phyloP scores from a whole-genome alignment of 129 eudicot species.

The Arctium lappa region DNA sequence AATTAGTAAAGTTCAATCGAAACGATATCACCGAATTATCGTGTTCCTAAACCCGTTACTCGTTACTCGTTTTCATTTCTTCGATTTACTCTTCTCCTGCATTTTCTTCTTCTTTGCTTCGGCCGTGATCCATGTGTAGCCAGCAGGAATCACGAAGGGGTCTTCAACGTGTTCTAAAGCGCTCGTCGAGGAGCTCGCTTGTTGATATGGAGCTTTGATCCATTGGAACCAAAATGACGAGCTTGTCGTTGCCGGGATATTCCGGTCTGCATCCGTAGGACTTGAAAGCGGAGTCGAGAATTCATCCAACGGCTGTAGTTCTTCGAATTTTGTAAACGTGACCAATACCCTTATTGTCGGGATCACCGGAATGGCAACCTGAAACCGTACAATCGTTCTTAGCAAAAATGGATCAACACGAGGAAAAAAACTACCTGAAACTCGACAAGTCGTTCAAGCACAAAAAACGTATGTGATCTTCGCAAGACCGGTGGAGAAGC shows the following conservation, averaged over 20 bases:
- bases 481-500: no score
- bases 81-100: conserved; percentile 34
- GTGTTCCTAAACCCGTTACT: neutral
- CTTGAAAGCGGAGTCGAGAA: conserved; percentile 86
- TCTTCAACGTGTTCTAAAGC: conserved; percentile 46
- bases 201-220: conserved; percentile 70
- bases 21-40: conserved; percentile 4
- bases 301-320: conserved; percentile 68
- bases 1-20: conserved; percentile 12
- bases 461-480: no score
- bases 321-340: conserved; percentile 84
- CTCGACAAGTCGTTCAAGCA: neutral
- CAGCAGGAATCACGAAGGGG: conserved; percentile 44
- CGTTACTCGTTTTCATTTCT: conserved; percentile 15
- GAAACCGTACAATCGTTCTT: conserved; percentile 13
- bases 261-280: conserved; percentile 46
- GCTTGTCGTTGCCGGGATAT: conserved; percentile 26
- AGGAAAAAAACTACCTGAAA: neutral
- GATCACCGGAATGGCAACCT: conserved; percentile 87
- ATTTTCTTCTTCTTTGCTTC: conserved; percentile 43
- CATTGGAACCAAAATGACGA: conserved; percentile 75
- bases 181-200: conserved; percentile 47
- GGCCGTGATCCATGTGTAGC: conserved; percentile 39
- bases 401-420: neutral
- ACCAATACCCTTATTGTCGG: conserved; percentile 83